Conservation (phyloP, 2,329 filamentous ascomycete genomes). For the Microsporum audouinii region DNA sequence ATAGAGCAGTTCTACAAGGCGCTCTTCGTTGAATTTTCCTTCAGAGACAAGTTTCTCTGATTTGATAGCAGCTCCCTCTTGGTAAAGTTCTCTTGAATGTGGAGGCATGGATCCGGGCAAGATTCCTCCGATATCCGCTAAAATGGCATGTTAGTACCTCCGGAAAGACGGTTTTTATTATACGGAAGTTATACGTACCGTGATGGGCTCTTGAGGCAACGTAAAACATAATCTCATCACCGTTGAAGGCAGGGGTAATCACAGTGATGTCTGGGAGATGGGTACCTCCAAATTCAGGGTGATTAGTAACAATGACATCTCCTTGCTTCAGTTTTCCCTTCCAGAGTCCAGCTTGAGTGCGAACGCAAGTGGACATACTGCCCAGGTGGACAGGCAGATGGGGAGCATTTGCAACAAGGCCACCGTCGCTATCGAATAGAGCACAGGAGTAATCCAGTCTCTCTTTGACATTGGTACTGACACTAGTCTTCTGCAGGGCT, state of each 20-base stretch:
- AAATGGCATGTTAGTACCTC: slow-evolving; percentile 9
- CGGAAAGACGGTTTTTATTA: not conserved
- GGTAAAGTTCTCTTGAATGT: slow-evolving; percentile 53
- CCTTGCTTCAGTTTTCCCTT: slow-evolving; percentile 63
- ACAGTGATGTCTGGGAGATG: slow-evolving; percentile 75
- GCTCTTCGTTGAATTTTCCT: slow-evolving; percentile 61
- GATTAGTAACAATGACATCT: slow-evolving; percentile 74
- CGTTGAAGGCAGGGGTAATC: slow-evolving; percentile 60
- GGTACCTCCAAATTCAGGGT: slow-evolving; percentile 73
- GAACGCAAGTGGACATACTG: slow-evolving; percentile 68
- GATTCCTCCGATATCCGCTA: slow-evolving; percentile 65
- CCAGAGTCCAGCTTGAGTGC: slow-evolving; percentile 67
- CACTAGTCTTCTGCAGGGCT: slow-evolving; percentile 66
- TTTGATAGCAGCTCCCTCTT: slow-evolving; percentile 55
- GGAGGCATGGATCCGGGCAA: slow-evolving; percentile 69
- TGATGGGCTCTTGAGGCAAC: slow-evolving; percentile 64
- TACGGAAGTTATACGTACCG: slow-evolving; percentile 44
- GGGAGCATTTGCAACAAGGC: slow-evolving; percentile 63
- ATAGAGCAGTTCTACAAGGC: slow-evolving; percentile 57
- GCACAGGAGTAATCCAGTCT: slow-evolving; percentile 68
- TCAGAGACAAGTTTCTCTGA: slow-evolving; percentile 55
- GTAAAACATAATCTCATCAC: slow-evolving; percentile 61
- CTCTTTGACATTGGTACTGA: slow-evolving; percentile 69
- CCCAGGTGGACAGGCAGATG: slow-evolving; percentile 69
- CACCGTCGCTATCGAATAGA: slow-evolving; percentile 59